Base-by-base conservation (phyloP, 192 early-diverging fungal species). In the Coemansia sp. region DNA sequence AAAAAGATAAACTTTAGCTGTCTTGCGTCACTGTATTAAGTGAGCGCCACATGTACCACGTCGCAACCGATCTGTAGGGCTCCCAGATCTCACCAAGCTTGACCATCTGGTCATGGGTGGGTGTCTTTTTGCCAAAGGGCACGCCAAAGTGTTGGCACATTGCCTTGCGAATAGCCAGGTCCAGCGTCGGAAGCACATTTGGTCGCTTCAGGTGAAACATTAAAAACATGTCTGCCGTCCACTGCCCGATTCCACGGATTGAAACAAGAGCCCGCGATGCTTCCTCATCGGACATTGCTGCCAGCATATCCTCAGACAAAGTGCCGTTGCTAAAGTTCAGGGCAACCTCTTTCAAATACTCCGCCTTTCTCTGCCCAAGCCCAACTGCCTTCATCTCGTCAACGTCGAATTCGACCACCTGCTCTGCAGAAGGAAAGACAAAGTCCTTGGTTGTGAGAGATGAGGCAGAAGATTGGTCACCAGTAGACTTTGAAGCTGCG, bases 171-270 rank as follows among this genome's bases (percentile, higher is more conserved):
- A 92, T 71, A 21, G 84, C 90, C 53, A 87, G 58, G 55, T 92
- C 91, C 26, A 85, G 67, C 16, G 86, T 79, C 0, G 91, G 91
- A 15, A 92, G 80, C 20, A 92, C 82, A 67, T 92, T 85, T 0
- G 89, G 86, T 35, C 87, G 84, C 62, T 86, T 75, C 7, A 92
- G 66, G 45, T 91, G 81, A 63, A 92, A 89, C 78, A 92, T 90
- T 28, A 90, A 71, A 59, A 89, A 89, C 89, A 89, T 92, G 61
- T 90, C 86, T 8, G 85, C 89, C 2, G 87, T 87, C 86, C 88
- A 89, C 81, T 77, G 72, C 2, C 90, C 90, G 53, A 91, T 89
- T 5, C 90, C 90, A 21, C 85, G 84, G 58, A 91, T 78, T 18
- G 82, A 68, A 42, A 83, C 82, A 23, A 91, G 58, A 1, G 71